Percentiles rank a stretch among this genome's conserved stretches.
Conservation (phyloP, 2,329 filamentous ascomycete species). For the Trichoderma asperellum region DNA sequence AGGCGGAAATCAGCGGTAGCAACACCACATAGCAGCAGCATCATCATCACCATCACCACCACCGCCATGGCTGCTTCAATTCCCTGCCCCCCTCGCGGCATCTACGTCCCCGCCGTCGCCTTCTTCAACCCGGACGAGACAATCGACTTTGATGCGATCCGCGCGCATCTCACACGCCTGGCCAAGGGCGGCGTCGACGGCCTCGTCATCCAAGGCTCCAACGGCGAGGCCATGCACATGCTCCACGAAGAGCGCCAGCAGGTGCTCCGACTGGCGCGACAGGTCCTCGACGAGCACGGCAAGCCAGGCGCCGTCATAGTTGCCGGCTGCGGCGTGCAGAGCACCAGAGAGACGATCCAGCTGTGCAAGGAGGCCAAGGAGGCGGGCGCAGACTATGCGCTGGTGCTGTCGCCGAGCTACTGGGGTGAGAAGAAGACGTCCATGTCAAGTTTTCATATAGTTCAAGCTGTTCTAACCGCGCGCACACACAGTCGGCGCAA, state of each 20-base stretch:
- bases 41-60: not conserved
- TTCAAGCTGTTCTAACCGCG: too few species aligned
- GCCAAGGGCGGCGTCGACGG: conserved; percentile 74
- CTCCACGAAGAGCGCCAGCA: conserved; percentile 70
- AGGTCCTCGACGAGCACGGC: conserved; percentile 18
- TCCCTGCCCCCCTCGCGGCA: conserved; percentile 35
- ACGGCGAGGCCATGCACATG: conserved; percentile 82
- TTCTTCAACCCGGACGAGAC: conserved; percentile 45
- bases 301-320: conserved; percentile 53
- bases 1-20: not conserved
- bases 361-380: conserved; percentile 71
- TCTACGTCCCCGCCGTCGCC: conserved; percentile 46
- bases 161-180: conserved; percentile 42
- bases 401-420: conserved; percentile 78
- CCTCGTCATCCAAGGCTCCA: conserved; percentile 79
- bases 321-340: conserved; percentile 76
- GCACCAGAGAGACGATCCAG: conserved; percentile 73
- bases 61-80: conserved; percentile 10
- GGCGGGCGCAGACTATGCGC: conserved; percentile 74
- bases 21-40: conserved; percentile 1
- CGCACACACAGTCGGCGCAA: conserved; percentile 34
- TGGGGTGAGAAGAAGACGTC: conserved; percentile 53
- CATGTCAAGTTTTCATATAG: too few species aligned
- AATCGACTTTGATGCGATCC: conserved; percentile 39
- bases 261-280: conserved; percentile 64